Percentiles rank a stretch among this genome's conserved stretches.
These are phyloP conservation scores for Sicyos edulis DNA, from an alignment of 306 rosid genomes.

Conservation along the genomic window DNA sequence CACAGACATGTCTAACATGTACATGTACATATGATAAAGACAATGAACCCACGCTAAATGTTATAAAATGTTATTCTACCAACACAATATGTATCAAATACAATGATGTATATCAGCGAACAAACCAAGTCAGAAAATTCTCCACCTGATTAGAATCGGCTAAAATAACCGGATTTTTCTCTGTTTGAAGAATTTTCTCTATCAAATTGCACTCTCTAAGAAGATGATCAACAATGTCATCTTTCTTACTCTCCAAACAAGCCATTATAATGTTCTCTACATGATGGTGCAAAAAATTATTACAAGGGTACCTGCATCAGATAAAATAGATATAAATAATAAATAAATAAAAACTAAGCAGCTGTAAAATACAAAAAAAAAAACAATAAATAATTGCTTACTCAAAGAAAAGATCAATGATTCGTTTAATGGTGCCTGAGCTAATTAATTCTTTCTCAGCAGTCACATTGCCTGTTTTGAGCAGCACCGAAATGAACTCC, in stretches of 20 bases:
- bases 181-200: constrained; percentile 65
- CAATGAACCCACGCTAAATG: neutral
- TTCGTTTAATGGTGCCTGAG: constrained; percentile 78
- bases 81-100: neutral
- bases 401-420: constrained; percentile 96
- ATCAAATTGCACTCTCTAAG: constrained; percentile 76
- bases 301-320: constrained; percentile 80
- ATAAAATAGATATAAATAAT: constrained; percentile 14
- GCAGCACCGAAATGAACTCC: constrained; percentile 86
- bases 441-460: constrained; percentile 80
- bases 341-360: neutral
- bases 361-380: neutral
- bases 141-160: constrained; percentile 57
- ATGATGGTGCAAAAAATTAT: constrained; percentile 84
- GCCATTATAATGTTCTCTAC: constrained; percentile 77
- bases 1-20: neutral
- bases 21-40: neutral
- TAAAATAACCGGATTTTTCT: constrained; percentile 56
- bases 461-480: constrained; percentile 65
- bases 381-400: constrained; percentile 37
- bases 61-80: neutral
- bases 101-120: neutral
- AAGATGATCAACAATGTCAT: constrained; percentile 61
- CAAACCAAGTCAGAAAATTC: neutral
- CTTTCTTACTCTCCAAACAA: constrained; percentile 80